Evolutionary conservation across 2,329 filamentous ascomycete genomes (phyloP).

Genomic region (Dactylellina sp.): DNA sequence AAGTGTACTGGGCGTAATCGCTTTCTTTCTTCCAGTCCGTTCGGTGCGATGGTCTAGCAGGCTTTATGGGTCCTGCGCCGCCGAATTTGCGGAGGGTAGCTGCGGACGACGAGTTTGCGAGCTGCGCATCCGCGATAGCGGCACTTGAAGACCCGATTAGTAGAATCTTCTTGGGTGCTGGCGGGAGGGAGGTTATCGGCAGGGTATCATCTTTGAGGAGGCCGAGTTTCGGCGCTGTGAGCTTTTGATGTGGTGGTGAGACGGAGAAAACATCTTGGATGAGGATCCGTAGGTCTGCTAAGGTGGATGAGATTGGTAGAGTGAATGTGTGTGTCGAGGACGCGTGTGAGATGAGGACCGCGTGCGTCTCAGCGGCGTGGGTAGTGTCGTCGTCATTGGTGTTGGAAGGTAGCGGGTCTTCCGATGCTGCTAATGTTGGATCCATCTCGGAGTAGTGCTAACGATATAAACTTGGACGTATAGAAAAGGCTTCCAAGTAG

Average conservation of each 20-base stretch:
- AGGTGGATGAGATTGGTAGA: slow-evolving; percentile 66
- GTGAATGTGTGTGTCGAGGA: slow-evolving; percentile 66
- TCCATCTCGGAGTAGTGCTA: slow-evolving; percentile 23
- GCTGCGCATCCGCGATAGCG: slow-evolving; percentile 66
- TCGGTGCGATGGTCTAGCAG: slow-evolving; percentile 62
- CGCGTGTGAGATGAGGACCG: slow-evolving; percentile 65
- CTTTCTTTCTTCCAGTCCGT: slow-evolving; percentile 66
- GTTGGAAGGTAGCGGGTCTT: slow-evolving; percentile 2
- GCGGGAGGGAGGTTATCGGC: slow-evolving; percentile 68
- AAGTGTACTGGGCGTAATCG: slow-evolving; percentile 80
- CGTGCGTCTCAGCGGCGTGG: slow-evolving; percentile 64
- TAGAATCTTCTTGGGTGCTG: slow-evolving; percentile 71
- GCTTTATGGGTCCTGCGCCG: slow-evolving; percentile 64
- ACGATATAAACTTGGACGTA: not conserved
- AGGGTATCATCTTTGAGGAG: slow-evolving; percentile 72
- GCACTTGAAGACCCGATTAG: slow-evolving; percentile 67
- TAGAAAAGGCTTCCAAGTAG: too few relatives aligned
- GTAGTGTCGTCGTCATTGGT: slow-evolving; percentile 1
- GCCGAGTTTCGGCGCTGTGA: slow-evolving; percentile 74
- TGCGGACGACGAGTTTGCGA: slow-evolving; percentile 34
- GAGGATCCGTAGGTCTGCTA: slow-evolving; percentile 71
- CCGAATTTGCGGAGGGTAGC: slow-evolving; percentile 63
- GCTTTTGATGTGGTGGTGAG: slow-evolving; percentile 73
- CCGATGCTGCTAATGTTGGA: too few relatives aligned
- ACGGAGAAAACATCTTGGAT: slow-evolving; percentile 72